Conservation (phyloP, 139 green algal genomes). For the Picochlorum sp. region DNA sequence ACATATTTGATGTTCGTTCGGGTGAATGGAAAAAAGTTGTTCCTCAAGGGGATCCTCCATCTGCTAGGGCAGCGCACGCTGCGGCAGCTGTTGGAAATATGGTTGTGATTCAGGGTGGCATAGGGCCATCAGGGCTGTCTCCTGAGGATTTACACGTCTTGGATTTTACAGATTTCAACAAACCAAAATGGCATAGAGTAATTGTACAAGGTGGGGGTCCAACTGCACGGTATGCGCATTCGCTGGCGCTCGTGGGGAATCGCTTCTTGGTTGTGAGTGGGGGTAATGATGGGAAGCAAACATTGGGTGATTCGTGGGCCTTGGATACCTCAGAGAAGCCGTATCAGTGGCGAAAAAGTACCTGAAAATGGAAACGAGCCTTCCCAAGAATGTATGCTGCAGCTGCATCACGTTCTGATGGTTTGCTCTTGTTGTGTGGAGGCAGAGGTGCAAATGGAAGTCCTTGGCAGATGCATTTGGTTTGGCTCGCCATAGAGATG, state of each 20-base stretch:
- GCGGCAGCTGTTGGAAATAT: conserved; percentile 97
- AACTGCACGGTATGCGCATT: conserved; percentile 91
- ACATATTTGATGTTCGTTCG: conserved; percentile 81
- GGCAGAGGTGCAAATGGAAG: conserved; percentile 71
- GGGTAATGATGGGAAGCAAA: conserved; percentile 92
- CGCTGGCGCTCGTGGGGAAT: conserved; percentile 90
- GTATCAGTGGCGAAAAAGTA: conserved; percentile 87
- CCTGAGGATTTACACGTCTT: conserved; percentile 96
- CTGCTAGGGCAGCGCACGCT: conserved; percentile 87
- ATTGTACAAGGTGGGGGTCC: conserved; percentile 88
- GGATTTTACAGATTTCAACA: conserved; percentile 86
- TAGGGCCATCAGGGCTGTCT: conserved; percentile 86
- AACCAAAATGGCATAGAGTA: conserved; percentile 93
- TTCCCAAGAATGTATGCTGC: conserved; percentile 93
- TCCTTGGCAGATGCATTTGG: conserved; percentile 86
- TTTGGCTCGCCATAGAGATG: conserved; percentile 92
- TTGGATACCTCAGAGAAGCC: conserved; percentile 98
- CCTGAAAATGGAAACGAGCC: conserved; percentile 73
- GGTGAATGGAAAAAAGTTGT: conserved; percentile 77
- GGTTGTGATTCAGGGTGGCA: conserved; percentile 95
- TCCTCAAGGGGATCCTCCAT: conserved; percentile 78
- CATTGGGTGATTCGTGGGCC: conserved; percentile 84
- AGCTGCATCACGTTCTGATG: conserved; percentile 80
- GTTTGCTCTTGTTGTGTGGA: conserved; percentile 91
- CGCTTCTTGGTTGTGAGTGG: conserved; percentile 94